A percentile compares a stretch with the other conserved stretches of the same genome.
Evolutionary conservation across 2,329 filamentous ascomycete genomes (phyloP).

Genomic region (Cordyceps farinosa): DNA sequence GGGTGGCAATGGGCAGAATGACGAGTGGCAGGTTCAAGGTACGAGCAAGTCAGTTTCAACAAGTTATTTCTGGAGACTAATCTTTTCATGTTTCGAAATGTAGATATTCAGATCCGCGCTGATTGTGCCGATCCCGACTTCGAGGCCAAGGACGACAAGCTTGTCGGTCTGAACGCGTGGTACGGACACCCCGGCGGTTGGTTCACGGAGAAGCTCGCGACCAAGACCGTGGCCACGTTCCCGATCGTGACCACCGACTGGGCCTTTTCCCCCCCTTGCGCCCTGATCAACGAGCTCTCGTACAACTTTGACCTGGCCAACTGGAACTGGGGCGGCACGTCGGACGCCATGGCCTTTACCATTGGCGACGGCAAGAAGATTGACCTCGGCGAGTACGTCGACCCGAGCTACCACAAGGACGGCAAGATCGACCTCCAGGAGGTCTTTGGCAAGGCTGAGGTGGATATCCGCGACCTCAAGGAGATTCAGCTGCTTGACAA

Average conservation of each 20-base stretch:
- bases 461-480: background rate
- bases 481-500: background rate
- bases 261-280: background rate
- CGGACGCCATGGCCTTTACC: background rate
- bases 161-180: background rate
- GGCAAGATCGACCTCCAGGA: background rate
- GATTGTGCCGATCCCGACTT: background rate
- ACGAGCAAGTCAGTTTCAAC: background rate
- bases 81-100: background rate
- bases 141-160: background rate
- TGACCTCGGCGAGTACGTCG: background rate
- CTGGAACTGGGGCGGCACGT: background rate
- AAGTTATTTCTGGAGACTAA: background rate
- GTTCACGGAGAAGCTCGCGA: background rate
- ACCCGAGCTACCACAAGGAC: background rate
- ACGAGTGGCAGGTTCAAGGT: background rate
- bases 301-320: background rate
- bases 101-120: background rate
- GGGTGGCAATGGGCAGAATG: background rate
- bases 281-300: background rate
- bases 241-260: background rate
- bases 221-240: background rate
- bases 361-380: background rate
- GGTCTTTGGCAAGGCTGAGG: background rate
- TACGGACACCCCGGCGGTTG: background rate